Percentiles rank a stretch among this genome's conserved stretches.
Evolutionary conservation across 306 rosid species (phyloP).

Genomic region (Astragalus membranaceus): DNA sequence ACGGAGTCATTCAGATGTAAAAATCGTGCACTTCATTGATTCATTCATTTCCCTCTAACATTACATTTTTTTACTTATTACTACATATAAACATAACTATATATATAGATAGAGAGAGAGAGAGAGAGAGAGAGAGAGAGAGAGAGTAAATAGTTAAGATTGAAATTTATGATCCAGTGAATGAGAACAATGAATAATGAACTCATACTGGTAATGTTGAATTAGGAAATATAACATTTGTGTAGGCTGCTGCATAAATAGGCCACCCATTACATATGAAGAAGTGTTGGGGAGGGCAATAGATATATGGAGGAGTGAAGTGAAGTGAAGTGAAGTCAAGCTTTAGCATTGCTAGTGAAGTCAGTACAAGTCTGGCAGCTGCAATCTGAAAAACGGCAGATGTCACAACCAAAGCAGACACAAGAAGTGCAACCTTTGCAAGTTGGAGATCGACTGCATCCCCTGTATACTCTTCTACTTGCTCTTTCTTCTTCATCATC

Average conservation of each 20-base stretch:
- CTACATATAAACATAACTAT: no score
- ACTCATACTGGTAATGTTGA: constrained; percentile 22
- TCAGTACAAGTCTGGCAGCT: constrained; percentile 94
- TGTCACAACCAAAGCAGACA: constrained; percentile 88
- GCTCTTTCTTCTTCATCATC: constrained; percentile 91
- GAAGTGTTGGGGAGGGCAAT: neutral
- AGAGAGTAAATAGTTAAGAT: constrained; percentile 13
- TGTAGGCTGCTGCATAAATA: constrained; percentile 16
- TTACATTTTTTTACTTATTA: no score
- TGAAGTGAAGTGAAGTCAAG: constrained; percentile 12
- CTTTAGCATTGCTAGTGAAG: constrained; percentile 74
- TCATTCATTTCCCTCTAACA: no score
- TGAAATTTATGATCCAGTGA: constrained; percentile 36
- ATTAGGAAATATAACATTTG: constrained; percentile 21
- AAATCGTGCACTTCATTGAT: no score
- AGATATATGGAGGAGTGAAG: neutral
- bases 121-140: neutral
- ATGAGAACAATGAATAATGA: constrained; percentile 27
- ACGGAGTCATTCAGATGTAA: no score
- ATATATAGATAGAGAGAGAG: no score
- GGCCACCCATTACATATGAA: neutral
- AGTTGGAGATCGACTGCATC: constrained; percentile 71
- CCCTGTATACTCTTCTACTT: constrained; percentile 81
- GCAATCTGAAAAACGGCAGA: constrained; percentile 91
- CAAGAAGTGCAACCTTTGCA: constrained; percentile 97